These are phyloP conservation scores for Scytalidium sp. DNA, from an alignment of 2,329 filamentous ascomycete species.

Conservation along the genomic window DNA sequence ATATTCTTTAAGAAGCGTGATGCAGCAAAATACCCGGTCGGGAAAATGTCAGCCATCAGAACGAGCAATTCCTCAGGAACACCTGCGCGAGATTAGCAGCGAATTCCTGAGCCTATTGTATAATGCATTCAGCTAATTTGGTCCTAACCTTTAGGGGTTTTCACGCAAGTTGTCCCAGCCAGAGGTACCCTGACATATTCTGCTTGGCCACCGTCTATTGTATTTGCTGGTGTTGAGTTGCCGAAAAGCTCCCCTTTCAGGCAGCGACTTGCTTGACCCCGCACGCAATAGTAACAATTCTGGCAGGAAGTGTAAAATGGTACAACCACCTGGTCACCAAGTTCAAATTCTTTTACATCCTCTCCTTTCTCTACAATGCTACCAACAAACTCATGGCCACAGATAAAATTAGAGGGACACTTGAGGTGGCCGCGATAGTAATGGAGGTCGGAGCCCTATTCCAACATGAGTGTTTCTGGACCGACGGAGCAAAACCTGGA, in stretches of 20 bases:
- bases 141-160: constrained; percentile 14
- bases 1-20: too few relatives aligned
- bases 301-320: constrained; percentile 19
- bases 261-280: too few relatives aligned
- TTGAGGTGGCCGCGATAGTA: constrained; percentile 40
- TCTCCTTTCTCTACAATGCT: constrained; percentile 39
- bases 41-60: constrained; percentile 19
- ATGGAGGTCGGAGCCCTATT: too few relatives aligned
- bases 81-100: too few relatives aligned
- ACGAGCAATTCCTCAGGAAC: too few relatives aligned
- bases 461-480: too few relatives aligned
- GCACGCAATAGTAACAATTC: too few relatives aligned
- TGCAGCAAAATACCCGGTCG: constrained; percentile 22
- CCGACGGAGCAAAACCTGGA: too few relatives aligned
- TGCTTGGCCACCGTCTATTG: background rate
- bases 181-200: constrained; percentile 4
- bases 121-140: too few relatives aligned
- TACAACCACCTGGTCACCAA: constrained; percentile 48
- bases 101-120: too few relatives aligned
- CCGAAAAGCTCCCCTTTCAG: background rate
- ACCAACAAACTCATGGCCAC: constrained; percentile 50
- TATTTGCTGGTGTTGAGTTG: background rate
- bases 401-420: constrained; percentile 31
- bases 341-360: constrained; percentile 39
- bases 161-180: background rate